phyloP scores from a whole-genome alignment of 202 grass and related monocot species.

The Miscanthus sacchariflorus region DNA sequence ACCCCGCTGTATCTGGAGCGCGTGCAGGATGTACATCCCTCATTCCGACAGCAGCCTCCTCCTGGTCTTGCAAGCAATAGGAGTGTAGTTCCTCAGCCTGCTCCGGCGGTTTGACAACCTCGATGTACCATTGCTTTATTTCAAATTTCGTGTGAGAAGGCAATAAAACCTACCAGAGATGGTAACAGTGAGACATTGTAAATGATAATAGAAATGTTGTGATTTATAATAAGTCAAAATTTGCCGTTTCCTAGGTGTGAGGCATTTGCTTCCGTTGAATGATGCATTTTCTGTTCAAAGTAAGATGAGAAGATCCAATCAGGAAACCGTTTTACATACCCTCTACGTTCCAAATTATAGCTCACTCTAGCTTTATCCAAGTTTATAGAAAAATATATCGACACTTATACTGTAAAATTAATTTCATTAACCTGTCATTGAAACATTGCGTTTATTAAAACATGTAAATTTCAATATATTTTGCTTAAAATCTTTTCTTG shows the following conservation, averaged over 20 bases:
- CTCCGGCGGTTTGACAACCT: constrained; percentile 44
- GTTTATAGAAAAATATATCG: no score
- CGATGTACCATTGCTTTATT: constrained; percentile 9
- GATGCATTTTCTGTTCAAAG: no score
- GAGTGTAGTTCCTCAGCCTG: background rate
- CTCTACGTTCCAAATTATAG: no score
- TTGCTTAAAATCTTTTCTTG: no score
- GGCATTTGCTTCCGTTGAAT: no score
- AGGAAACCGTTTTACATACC: background rate
- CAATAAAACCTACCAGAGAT: background rate
- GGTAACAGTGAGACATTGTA: background rate
- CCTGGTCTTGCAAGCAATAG: background rate
- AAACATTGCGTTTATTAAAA: background rate
- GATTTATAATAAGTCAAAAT: background rate
- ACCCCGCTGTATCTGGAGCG: constrained; percentile 72
- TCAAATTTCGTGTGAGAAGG: background rate
- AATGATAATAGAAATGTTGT: background rate
- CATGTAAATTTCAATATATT: background rate
- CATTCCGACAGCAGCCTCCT: constrained; percentile 38
- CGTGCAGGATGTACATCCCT: constrained; percentile 56
- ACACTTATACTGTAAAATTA: background rate
- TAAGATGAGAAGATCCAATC: background rate
- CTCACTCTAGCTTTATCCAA: no score
- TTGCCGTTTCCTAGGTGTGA: background rate
- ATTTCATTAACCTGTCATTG: background rate